Base-by-base conservation (phyloP, 2,329 filamentous ascomycete genomes). In the Diplocarpon mali region DNA sequence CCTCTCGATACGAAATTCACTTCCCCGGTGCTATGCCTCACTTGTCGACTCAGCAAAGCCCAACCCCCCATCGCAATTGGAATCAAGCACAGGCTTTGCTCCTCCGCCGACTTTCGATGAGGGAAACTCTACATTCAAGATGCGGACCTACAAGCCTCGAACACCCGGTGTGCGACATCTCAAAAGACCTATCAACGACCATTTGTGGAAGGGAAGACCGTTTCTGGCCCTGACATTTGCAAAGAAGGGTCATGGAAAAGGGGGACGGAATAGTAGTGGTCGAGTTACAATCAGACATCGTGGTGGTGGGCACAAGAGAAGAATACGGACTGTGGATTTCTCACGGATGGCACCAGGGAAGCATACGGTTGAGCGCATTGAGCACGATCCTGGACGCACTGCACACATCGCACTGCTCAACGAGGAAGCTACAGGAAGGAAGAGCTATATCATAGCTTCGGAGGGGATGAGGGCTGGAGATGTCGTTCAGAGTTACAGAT, bases 381-480 rank as follows among this genome's bases (percentile, higher is more conserved):
- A 98, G 65, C 89, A 96, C 64, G 93, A 98, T 58, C 92, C 92
- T 1, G 87, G 87, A 53, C 83, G 92, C 41, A 94, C 80, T 58
- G 87, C 90, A 12, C 92, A 98, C 62, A 89, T 98, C 64, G 92
- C 92, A 5, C 73, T 98, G 45, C 60, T 95, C 38, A 88, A 79
- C 40, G 80, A 84, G 57, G 70, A 87, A 53, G 74, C 78, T 38
- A 90, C 83, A 0, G 76, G 79, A 11, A 75, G 74, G 54, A 81
- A 92, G 67, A 86, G 81, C 53, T 98, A 98, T 65, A 94, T 98
- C 53, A 72, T 98, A 47, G 92, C 92, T n/a, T 78, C 92, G 0
- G 92, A 98, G 56, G 92, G 92, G 10, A 83, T 95, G 78, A 75
- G 90, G 50, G 85, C 85, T 4, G 93, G 93, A 32, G 92, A 98